Conservation (phyloP, 306 rosid species). For the Trifolium repens region DNA sequence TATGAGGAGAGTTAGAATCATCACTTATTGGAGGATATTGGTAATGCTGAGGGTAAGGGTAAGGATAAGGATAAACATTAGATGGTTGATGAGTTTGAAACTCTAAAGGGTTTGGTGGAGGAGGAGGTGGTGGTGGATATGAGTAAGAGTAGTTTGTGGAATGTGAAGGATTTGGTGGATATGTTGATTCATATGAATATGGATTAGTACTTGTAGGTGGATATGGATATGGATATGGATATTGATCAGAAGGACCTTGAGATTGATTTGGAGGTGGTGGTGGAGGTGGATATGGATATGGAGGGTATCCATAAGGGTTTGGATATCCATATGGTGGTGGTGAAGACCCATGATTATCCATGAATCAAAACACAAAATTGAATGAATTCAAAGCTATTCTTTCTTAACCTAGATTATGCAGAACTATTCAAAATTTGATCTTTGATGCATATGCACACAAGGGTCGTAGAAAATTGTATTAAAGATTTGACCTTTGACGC, state of each 20-base stretch:
- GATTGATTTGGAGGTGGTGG: slow-evolving; percentile 22
- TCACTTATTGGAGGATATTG: slow-evolving; percentile 43
- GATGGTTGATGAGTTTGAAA: slow-evolving; percentile 24
- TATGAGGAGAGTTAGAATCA: slow-evolving; percentile 38
- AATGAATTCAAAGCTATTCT: slow-evolving; percentile 1
- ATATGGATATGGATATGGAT: slow-evolving; percentile 26
- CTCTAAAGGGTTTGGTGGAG: slow-evolving; percentile 11
- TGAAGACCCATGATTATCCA: slow-evolving; percentile 52
- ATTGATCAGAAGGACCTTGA: not conserved
- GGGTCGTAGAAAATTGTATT: not conserved
- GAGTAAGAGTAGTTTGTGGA: slow-evolving; percentile 51
- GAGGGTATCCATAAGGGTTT: slow-evolving; percentile 38
- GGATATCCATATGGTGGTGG: slow-evolving; percentile 51
- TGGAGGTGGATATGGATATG: slow-evolving; percentile 51
- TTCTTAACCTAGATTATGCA: slow-evolving; percentile 3
- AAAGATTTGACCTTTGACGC: slow-evolving; percentile 24
- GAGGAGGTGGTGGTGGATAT: slow-evolving; percentile 20
- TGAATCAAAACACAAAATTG: slow-evolving; percentile 29
- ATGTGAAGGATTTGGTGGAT: slow-evolving; percentile 30
- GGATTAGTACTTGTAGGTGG: slow-evolving; percentile 1
- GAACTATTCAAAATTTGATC: not conserved
- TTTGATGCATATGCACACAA: not conserved
- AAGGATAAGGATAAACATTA: slow-evolving; percentile 37
- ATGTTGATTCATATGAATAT: slow-evolving; percentile 25
- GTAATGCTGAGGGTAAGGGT: slow-evolving; percentile 51